Base-by-base conservation (phyloP, 2,329 filamentous ascomycete genomes). In the Clarireedia sp. region DNA sequence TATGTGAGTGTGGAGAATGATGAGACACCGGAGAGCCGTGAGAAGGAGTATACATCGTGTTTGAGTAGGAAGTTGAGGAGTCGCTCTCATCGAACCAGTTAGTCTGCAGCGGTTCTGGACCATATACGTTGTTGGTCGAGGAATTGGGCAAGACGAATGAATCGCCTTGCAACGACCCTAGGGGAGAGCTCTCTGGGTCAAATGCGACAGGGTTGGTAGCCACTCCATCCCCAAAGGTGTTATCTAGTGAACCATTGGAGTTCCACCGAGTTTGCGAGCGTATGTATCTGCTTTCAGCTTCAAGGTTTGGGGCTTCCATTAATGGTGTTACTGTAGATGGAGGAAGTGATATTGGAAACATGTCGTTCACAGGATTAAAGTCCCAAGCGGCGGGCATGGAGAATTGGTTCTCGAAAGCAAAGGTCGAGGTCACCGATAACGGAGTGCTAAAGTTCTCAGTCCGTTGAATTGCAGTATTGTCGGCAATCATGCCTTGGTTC, bases 141-240 rank as follows among this genome's bases (percentile, higher is more conserved):
- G 19, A 45, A 14, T 21, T 12, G 49, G 29, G 9, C 37, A 19
- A 24, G 29, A 9, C 29, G 29, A 33, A 33, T 5, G 29, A 33
- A 33, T 33, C 29, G 29, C 12, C 29, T 10, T 12, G 29, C 29
- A 33, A 9, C 12, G 29, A 33, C 9, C 29, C 29, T 3, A 33
- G 29, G 81, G 72, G 38, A 82, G 78, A 19, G 8, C 52, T 48
- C 8, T 80, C 78, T 14, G 82, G 76, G 55, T 86, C 78, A 50
- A 96, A 65, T 10, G 59, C 40, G 7, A 61, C 59, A 33, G 45
- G 44, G 7, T 58, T 59, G 6, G 61, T 3, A 44, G 53, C 59
- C 23, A 57, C 44, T 19, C 60, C 49, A 2, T 45, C 33, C 51
- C 55, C 54, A 17, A 57, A 63, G 17, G 44, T 37, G 47, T 60